Conservation (phyloP, 2,329 filamentous ascomycete species). For the Alternaria consortialis region DNA sequence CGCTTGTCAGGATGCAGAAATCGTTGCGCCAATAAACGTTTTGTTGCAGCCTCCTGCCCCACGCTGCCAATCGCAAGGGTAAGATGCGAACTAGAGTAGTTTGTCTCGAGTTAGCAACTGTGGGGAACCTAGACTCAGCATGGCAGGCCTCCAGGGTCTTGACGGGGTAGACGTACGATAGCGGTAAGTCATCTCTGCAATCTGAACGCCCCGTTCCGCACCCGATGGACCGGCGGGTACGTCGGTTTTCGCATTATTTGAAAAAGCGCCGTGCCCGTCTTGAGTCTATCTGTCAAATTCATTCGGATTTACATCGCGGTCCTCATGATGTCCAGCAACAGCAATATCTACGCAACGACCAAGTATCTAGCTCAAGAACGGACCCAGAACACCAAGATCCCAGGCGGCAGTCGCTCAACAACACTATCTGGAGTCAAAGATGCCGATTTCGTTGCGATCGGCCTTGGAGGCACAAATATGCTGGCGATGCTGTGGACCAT, state of each 20-base stretch:
- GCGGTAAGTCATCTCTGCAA: not conserved
- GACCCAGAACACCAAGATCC: conserved; percentile 6
- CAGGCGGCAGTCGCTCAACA: conserved; percentile 10
- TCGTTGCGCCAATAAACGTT: conserved; percentile 4
- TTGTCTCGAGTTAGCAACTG: conserved; percentile 1
- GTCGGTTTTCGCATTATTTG: not conserved
- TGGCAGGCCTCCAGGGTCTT: not conserved
- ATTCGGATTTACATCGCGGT: not conserved
- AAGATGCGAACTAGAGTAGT: not conserved
- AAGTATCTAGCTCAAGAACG: conserved; percentile 15
- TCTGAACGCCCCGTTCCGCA: not conserved
- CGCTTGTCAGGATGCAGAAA: conserved; percentile 2
- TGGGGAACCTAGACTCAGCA: conserved; percentile 7
- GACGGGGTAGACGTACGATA: conserved; percentile 3
- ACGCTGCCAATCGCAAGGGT: not conserved
- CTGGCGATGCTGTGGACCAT: conserved; percentile 30
- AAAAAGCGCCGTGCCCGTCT: not conserved
- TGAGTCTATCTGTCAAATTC: not conserved
- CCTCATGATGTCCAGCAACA: conserved; percentile 4
- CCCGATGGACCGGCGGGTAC: not conserved
- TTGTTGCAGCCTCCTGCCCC: not conserved
- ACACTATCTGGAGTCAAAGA: conserved; percentile 23
- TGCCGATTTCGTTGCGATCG: conserved; percentile 28
- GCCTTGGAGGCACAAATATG: conserved; percentile 29
- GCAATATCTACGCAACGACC: conserved; percentile 4